phyloP scores from a whole-genome alignment of 345 rosid genomes.

The Clarkia xantiana region DNA sequence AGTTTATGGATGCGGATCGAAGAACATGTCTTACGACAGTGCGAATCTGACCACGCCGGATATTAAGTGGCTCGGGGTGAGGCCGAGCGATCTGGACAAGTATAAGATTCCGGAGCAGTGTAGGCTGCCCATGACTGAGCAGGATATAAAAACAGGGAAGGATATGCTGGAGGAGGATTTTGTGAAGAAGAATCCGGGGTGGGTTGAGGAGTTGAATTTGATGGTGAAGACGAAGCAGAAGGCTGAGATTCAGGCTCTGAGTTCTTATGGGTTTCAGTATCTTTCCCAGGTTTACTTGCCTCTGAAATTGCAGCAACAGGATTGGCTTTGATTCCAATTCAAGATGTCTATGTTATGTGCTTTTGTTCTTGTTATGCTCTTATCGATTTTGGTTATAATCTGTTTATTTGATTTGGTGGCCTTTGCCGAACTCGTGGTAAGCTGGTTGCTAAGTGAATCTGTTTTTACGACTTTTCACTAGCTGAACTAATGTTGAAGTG shows the following conservation, averaged over 20 bases:
- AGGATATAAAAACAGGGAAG: conserved; percentile 96
- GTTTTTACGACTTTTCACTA: too few relatives aligned
- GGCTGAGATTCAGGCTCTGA: conserved; percentile 98
- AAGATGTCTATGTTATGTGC: too few relatives aligned
- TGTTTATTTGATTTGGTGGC: too few relatives aligned
- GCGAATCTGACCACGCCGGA: conserved; percentile 91
- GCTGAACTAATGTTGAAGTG: too few relatives aligned
- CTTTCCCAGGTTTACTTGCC: conserved; percentile 95
- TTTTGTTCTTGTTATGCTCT: conserved; percentile 3
- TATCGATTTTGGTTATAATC: too few relatives aligned
- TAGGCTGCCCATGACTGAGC: conserved; percentile 93
- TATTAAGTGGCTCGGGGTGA: conserved; percentile 86
- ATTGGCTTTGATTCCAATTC: conserved; percentile 54
- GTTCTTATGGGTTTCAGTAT: conserved; percentile 90
- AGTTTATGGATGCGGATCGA: conserved; percentile 92
- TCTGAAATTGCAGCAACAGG: conserved; percentile 91
- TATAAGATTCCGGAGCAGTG: conserved; percentile 85
- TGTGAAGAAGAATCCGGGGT: conserved; percentile 95
- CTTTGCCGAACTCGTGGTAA: too few relatives aligned
- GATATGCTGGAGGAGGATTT: conserved; percentile 91
- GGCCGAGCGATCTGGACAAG: conserved; percentile 92
- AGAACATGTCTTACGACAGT: conserved; percentile 96
- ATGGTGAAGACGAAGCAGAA: conserved; percentile 95
- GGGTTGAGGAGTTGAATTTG: conserved; percentile 74
- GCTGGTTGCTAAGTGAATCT: too few relatives aligned